Evolutionary conservation across 768 basidiomycete genomes (phyloP).

Genomic region (Leucocoprinus leucothites): DNA sequence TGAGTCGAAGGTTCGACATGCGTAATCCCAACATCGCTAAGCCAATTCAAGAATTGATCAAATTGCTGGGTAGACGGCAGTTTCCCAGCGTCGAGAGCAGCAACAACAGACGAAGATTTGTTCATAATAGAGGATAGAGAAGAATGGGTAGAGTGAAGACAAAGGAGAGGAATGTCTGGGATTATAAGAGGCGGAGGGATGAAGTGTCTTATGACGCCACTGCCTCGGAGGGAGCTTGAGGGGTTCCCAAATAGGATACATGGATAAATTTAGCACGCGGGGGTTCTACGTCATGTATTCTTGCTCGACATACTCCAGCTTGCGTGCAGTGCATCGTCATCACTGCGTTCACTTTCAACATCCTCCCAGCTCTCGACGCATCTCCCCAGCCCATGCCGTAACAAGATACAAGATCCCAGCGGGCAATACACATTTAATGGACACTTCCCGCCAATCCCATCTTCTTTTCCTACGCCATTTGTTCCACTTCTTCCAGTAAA

Average conservation of each 20-base stretch:
- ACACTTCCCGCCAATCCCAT: conserved; percentile 82
- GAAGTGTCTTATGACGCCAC: conserved; percentile 9
- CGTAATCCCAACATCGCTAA: conserved; percentile 46
- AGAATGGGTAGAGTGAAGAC: background rate
- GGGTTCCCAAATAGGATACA: background rate
- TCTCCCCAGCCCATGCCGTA: conserved; percentile 72
- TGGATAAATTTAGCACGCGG: background rate
- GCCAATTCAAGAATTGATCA: conserved; percentile 49
- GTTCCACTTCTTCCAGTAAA: conserved; percentile 27
- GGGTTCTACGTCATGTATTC: background rate
- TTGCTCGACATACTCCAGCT: background rate
- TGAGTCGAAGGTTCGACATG: conserved; percentile 36
- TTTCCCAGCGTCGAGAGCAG: conserved; percentile 70
- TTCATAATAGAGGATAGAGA: conserved; percentile 46
- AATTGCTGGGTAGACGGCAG: conserved; percentile 62
- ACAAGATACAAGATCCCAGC: conserved; percentile 72
- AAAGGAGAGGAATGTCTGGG: conserved; percentile 1
- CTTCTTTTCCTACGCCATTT: conserved; percentile 38
- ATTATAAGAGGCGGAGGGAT: background rate
- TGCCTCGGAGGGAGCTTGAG: background rate
- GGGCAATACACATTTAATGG: conserved; percentile 67
- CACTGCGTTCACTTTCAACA: background rate
- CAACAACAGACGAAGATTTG: conserved; percentile 55
- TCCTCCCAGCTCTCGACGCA: conserved; percentile 42
- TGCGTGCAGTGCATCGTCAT: background rate